These are phyloP conservation scores for Emergomyces pasteurianus DNA, from an alignment of 2,329 filamentous ascomycete genomes.

Conservation along the genomic window DNA sequence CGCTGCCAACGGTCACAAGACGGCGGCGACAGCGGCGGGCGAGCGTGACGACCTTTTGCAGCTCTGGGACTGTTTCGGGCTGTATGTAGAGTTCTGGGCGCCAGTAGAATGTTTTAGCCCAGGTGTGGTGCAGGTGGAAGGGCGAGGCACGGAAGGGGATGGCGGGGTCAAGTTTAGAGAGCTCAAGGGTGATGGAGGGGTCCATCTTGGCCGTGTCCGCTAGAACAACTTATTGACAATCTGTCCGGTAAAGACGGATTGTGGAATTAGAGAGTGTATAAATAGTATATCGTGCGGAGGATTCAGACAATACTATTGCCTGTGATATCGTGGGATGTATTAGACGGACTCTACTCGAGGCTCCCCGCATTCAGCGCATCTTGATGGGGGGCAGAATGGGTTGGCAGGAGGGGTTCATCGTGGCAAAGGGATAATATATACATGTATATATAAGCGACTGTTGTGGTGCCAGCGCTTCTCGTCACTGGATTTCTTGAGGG, in stretches of 20 bases:
- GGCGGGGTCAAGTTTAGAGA: slow-evolving; percentile 46
- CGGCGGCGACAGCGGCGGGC: slow-evolving; percentile 71
- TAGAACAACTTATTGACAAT: neutral
- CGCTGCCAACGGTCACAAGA: slow-evolving; percentile 76
- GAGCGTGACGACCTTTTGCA: slow-evolving; percentile 71
- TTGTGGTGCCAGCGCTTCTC: neutral
- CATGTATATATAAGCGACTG: too few relatives aligned
- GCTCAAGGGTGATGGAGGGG: slow-evolving; percentile 32
- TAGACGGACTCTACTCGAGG: neutral
- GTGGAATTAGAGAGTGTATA: neutral
- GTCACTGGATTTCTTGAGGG: neutral
- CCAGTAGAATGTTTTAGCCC: slow-evolving; percentile 86
- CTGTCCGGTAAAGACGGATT: neutral
- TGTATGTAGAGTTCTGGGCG: slow-evolving; percentile 84
- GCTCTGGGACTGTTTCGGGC: slow-evolving; percentile 64
- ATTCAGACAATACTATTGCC: neutral
- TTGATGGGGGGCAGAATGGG: neutral
- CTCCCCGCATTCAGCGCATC: neutral
- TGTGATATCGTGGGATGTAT: neutral
- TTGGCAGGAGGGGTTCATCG: neutral
- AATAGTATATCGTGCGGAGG: neutral
- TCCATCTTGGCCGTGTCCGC: slow-evolving; percentile 4
- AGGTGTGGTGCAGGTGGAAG: slow-evolving; percentile 73
- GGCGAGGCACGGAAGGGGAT: slow-evolving; percentile 66
- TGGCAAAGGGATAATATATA: neutral